Percentiles rank a stretch among this genome's conserved stretches.
phyloP scores from a whole-genome alignment of 495 filamentous ascomycete species.

The Astrothelium subdiscretum region DNA sequence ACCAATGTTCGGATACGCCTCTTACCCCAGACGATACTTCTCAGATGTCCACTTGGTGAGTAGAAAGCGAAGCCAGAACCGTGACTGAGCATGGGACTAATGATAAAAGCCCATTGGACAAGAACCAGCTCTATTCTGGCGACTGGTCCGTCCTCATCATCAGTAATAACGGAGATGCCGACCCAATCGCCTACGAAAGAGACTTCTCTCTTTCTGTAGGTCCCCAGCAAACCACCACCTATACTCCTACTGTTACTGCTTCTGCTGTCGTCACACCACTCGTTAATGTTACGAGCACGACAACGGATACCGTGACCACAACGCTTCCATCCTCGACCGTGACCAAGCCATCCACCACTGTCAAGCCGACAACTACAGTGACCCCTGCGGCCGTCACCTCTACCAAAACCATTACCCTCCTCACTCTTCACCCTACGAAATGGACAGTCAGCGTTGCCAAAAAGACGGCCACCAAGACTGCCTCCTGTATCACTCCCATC shows the following conservation, averaged over 20 bases:
- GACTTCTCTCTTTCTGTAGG: slow-evolving; percentile 28
- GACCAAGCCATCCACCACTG: slow-evolving; percentile 17
- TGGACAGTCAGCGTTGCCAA: slow-evolving; percentile 14
- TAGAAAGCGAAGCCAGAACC: neutral
- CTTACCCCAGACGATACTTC: slow-evolving; percentile 22
- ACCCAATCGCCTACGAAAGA: slow-evolving; percentile 25
- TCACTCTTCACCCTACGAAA: slow-evolving; percentile 19
- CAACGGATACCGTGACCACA: slow-evolving; percentile 14
- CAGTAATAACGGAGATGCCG: slow-evolving; percentile 27
- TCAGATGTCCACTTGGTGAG: slow-evolving; percentile 24
- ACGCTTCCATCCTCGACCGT: slow-evolving; percentile 13
- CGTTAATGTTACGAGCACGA: slow-evolving; percentile 17
- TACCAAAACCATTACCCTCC: slow-evolving; percentile 18
- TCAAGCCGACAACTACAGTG: slow-evolving; percentile 20
- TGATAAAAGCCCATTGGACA: slow-evolving; percentile 16
- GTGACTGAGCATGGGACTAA: neutral
- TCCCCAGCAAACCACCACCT: slow-evolving; percentile 22
- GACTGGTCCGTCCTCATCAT: slow-evolving; percentile 27
- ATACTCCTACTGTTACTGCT: slow-evolving; percentile 8
- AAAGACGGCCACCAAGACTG: slow-evolving; percentile 17
- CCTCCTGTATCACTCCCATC: slow-evolving; percentile 15
- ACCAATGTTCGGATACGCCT: slow-evolving; percentile 21
- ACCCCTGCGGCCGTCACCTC: slow-evolving; percentile 17
- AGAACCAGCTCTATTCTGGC: slow-evolving; percentile 22
- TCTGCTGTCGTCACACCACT: slow-evolving; percentile 11